Evolutionary conservation across 108 stramenopile genomes (phyloP).

Genomic region (Pelagomonas calceolata): DNA sequence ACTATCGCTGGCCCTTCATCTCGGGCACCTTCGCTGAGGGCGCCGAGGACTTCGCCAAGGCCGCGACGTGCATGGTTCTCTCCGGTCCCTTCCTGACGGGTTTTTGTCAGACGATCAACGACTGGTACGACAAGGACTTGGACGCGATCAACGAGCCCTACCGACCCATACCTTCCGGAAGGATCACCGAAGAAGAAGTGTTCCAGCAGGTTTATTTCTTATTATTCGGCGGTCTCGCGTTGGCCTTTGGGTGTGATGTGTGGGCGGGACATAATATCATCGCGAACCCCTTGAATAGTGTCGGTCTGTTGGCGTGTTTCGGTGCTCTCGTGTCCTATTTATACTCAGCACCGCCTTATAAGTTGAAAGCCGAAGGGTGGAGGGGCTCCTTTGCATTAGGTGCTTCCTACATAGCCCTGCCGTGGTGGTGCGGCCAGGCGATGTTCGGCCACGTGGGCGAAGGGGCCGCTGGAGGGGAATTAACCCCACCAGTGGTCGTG

Average conservation of each 20-base stretch:
- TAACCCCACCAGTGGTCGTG: slow-evolving; percentile 7
- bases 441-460: slow-evolving; percentile 69
- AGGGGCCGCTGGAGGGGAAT: neutral
- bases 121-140: slow-evolving; percentile 94
- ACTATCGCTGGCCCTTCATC: slow-evolving; percentile 91
- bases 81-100: slow-evolving; percentile 87
- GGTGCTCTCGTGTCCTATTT: slow-evolving; percentile 90
- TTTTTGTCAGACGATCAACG: slow-evolving; percentile 95
- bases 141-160: slow-evolving; percentile 97
- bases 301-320: slow-evolving; percentile 28
- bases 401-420: slow-evolving; percentile 88
- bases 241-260: slow-evolving; percentile 74
- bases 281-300: slow-evolving; percentile 57
- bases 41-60: slow-evolving; percentile 69
- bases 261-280: slow-evolving; percentile 84
- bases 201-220: slow-evolving; percentile 85
- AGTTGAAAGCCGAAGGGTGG: slow-evolving; percentile 91
- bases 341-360: slow-evolving; percentile 88
- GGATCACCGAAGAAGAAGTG: slow-evolving; percentile 74
- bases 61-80: slow-evolving; percentile 72
- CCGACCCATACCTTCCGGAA: slow-evolving; percentile 82
- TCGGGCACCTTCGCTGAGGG: slow-evolving; percentile 65
- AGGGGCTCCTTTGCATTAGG: slow-evolving; percentile 84
- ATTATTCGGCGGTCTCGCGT: slow-evolving; percentile 70
- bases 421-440: slow-evolving; percentile 97